phyloP scores from a whole-genome alignment of 495 filamentous ascomycete species.

The Aspergillus affinis region DNA sequence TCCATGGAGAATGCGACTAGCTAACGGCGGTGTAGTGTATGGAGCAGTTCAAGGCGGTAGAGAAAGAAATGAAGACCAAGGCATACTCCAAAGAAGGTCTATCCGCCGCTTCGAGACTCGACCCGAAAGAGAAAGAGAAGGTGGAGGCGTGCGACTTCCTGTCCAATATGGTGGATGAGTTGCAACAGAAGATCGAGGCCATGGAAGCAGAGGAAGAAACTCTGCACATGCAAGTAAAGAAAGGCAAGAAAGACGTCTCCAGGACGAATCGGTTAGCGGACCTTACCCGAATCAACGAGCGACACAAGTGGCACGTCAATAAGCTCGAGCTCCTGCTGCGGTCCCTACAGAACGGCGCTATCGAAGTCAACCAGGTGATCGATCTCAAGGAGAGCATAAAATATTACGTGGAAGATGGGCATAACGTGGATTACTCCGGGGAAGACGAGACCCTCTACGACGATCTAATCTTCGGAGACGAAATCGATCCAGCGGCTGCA shows the following conservation, averaged over 20 bases:
- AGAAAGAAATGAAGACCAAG: conserved; percentile 99
- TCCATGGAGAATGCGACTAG: conserved; percentile 5
- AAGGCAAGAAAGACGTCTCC: conserved; percentile 78
- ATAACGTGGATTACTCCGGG: conserved; percentile 76
- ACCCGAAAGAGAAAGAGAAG: conserved; percentile 94
- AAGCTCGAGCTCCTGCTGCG: conserved; percentile 90
- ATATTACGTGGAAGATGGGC: conserved; percentile 91
- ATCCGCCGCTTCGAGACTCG: conserved; percentile 83
- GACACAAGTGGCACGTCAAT: conserved; percentile 93
- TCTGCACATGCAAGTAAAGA: conserved; percentile 87
- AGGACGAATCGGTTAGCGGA: conserved; percentile 86
- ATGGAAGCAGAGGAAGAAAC: conserved; percentile 89
- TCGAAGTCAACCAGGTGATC: conserved; percentile 80
- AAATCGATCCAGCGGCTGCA: conserved; percentile 78
- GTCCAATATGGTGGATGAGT: conserved; percentile 82
- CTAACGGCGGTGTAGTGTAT: conserved; percentile 73
- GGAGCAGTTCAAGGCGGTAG: conserved; percentile 99
- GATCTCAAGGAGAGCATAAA: conserved; percentile 88
- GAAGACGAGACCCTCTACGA: conserved; percentile 96
- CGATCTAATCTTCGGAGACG: conserved; percentile 86
- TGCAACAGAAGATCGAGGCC: conserved; percentile 87
- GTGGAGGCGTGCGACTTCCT: conserved; percentile 82
- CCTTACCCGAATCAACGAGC: conserved; percentile 79
- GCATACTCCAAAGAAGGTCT: conserved; percentile 98
- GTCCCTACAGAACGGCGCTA: conserved; percentile 85